Percentiles rank a stretch among this genome's conserved stretches.
Conservation (phyloP, 352 stramenopile genomes). For the Peronospora destructor region DNA sequence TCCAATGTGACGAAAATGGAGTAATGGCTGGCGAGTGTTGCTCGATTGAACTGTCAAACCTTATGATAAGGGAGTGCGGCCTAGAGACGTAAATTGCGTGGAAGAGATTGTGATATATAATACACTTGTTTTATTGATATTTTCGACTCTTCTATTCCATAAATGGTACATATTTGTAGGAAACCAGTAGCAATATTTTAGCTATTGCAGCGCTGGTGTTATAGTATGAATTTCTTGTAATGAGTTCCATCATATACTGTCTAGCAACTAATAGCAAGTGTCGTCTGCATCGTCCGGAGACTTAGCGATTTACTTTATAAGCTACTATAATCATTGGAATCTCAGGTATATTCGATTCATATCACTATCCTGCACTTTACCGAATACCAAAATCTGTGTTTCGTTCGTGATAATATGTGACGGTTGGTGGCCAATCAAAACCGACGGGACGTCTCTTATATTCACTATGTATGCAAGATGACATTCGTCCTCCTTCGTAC, state of each 20-base stretch:
- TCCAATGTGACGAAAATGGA: background rate
- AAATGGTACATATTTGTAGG: too few relatives aligned
- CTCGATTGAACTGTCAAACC: background rate
- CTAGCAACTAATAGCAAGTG: constrained; percentile 78
- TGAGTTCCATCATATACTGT: constrained; percentile 81
- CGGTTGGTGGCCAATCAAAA: constrained; percentile 20
- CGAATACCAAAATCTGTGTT: constrained; percentile 4
- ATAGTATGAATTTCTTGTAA: background rate
- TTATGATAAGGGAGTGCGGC: background rate
- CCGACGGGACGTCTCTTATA: constrained; percentile 5
- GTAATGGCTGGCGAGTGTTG: constrained; percentile 15
- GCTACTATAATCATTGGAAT: constrained; percentile 72
- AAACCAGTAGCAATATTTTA: too few relatives aligned
- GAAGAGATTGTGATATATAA: background rate
- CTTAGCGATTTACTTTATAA: constrained; percentile 33
- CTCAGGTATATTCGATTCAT: background rate
- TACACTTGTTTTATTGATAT: background rate
- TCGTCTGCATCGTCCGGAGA: constrained; percentile 50
- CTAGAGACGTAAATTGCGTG: too few relatives aligned
- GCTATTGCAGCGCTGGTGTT: background rate
- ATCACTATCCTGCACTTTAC: constrained; percentile 2
- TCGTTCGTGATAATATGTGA: background rate
- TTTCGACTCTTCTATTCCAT: background rate
- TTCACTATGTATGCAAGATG: constrained; percentile 6
- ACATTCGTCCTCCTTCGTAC: constrained; percentile 5